phyloP scores from a whole-genome alignment of 2,329 filamentous ascomycete species.

The Aspergillus luchuensis region DNA sequence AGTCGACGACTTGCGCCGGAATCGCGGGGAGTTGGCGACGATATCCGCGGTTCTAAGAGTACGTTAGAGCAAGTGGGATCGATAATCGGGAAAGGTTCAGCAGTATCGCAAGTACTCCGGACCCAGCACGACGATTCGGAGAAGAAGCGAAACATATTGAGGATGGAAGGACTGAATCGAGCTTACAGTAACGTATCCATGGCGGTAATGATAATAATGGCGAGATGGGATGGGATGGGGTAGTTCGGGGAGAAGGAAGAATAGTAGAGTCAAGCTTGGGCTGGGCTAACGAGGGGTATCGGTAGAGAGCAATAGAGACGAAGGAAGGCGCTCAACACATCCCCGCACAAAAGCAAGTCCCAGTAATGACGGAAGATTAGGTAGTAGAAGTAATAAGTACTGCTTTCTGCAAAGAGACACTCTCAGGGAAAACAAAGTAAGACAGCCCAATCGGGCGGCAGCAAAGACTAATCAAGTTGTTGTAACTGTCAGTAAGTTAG shows the following conservation, averaged over 20 bases:
- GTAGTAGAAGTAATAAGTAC: not conserved
- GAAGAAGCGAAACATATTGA: not conserved
- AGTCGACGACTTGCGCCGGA: constrained; percentile 89
- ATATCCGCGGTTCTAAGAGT: constrained; percentile 77
- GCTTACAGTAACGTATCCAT: constrained; percentile 56
- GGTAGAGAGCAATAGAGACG: not conserved
- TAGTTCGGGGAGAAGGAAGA: constrained; percentile 7
- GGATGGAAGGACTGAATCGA: not conserved
- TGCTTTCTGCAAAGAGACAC: not conserved
- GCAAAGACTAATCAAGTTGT: constrained; percentile 1
- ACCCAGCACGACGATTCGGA: not conserved
- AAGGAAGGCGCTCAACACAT: not conserved
- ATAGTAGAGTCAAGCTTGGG: constrained; percentile 3
- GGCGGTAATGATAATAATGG: constrained; percentile 12
- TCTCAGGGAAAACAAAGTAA: not conserved
- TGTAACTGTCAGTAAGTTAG: not conserved
- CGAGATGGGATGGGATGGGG: not conserved
- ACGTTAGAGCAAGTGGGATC: constrained; percentile 26
- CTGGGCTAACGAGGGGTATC: not conserved
- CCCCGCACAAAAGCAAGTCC: too few species aligned
- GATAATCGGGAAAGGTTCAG: not conserved
- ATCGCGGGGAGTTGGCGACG: constrained; percentile 84
- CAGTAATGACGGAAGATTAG: not conserved
- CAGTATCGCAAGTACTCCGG: not conserved
- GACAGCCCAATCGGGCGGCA: constrained; percentile 15